Evolutionary conservation across 1,284 basidiomycete genomes (phyloP).

Genomic region (Tilletia indica): DNA sequence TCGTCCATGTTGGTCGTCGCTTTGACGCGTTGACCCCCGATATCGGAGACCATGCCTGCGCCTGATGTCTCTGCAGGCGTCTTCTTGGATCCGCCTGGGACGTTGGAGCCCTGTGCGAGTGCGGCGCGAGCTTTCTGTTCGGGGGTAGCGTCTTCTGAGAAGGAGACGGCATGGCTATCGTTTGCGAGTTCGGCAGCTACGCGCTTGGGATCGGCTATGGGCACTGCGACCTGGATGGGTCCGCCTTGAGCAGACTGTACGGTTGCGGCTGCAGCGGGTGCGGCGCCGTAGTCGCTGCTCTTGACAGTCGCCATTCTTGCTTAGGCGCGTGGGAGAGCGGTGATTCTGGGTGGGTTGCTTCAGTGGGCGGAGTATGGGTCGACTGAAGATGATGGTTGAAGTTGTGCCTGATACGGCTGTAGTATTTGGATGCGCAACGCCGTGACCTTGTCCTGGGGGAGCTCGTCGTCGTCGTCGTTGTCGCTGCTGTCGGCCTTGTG

Average conservation of each 20-base stretch:
- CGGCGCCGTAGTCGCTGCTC: slow-evolving; percentile 16
- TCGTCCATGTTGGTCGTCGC: slow-evolving; percentile 44
- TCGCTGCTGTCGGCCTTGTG: no score
- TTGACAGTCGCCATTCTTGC: slow-evolving; percentile 17
- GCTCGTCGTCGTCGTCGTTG: slow-evolving; percentile 13
- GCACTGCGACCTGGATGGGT: slow-evolving; percentile 4
- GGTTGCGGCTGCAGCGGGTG: slow-evolving; percentile 17
- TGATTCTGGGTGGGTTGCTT: no score
- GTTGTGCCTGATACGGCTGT: no score
- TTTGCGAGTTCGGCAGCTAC: slow-evolving; percentile 18
- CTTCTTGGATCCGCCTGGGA: slow-evolving; percentile 20
- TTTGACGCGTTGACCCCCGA: slow-evolving; percentile 40
- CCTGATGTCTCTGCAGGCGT: slow-evolving; percentile 20
- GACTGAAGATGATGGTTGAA: no score
- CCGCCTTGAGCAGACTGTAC: slow-evolving; percentile 20
- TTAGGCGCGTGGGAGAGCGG: slow-evolving; percentile 12
- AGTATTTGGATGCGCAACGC: slow-evolving; percentile 18
- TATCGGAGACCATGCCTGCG: slow-evolving; percentile 38
- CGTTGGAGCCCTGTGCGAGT: slow-evolving; percentile 20
- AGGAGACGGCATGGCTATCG: slow-evolving; percentile 29
- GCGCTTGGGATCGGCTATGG: slow-evolving; percentile 14
- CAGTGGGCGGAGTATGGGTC: no score
- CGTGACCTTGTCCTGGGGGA: slow-evolving; percentile 29
- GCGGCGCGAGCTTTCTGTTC: slow-evolving; percentile 48
- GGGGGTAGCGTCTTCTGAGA: slow-evolving; percentile 48